Conservation (phyloP, 2,329 filamentous ascomycete species). For the Talaromyces sp. region DNA sequence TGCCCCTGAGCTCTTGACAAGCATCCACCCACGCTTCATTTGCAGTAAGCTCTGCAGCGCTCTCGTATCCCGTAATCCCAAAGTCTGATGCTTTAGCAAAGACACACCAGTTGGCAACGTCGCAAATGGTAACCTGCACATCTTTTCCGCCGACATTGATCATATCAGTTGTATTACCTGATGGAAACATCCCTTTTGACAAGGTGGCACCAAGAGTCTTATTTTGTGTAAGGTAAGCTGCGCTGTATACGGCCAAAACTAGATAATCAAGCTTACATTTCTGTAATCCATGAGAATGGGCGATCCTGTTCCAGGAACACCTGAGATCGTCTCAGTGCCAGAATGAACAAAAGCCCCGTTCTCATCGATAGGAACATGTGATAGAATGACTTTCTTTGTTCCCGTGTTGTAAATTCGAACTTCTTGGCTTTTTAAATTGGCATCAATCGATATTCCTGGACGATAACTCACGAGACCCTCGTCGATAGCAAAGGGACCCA, state of each 20-base stretch:
- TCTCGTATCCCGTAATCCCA: constrained; percentile 10
- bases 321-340: constrained; percentile 11
- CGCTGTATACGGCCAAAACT: neutral
- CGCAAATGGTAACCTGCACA: constrained; percentile 13
- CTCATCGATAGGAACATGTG: constrained; percentile 14
- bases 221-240: neutral
- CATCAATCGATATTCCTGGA: constrained; percentile 9
- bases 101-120: constrained; percentile 13
- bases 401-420: constrained; percentile 14
- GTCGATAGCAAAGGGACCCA: constrained; percentile 14
- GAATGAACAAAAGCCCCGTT: constrained; percentile 1
- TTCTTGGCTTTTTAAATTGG: constrained; percentile 7
- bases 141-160: constrained; percentile 9
- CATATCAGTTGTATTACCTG: constrained; percentile 5
- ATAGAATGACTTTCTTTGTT: constrained; percentile 10
- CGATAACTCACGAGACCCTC: constrained; percentile 11
- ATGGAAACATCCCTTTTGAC: constrained; percentile 10
- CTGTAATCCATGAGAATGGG: constrained; percentile 15
- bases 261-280: constrained; percentile 2
- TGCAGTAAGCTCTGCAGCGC: constrained; percentile 5
- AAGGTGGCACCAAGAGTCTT: constrained; percentile 9
- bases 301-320: constrained; percentile 11
- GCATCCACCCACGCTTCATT: constrained; percentile 5
- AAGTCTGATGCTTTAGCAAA: constrained; percentile 14
- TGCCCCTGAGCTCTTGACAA: constrained; percentile 13